Evolutionary conservation across 495 filamentous ascomycete species (phyloP), one percentile per base, ranked within the genome.

Genomic region (Glarea lozoyensis): DNA sequence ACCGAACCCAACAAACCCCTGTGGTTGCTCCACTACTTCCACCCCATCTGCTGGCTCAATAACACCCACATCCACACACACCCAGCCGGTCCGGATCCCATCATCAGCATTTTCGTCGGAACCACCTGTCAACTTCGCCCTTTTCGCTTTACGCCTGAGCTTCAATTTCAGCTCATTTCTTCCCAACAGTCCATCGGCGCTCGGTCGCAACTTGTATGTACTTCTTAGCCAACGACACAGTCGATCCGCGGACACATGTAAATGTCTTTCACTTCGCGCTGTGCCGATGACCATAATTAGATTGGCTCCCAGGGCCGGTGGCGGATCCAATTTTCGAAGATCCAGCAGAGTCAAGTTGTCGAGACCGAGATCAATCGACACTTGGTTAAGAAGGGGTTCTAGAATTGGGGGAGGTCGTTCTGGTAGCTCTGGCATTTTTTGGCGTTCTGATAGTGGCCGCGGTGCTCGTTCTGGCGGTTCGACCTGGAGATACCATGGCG

Each of bases 231-330:
- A 97, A 43, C 90, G 74, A 46, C 88, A 88, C 16, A 93, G 70
- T 20, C 86, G 78, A 56, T 94, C 89, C 3, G 92, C 88, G 2
- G 88, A 90, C 16, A 93, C 85, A 53, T 95, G 88, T 19, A 97
- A 64, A 66, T 98, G 93, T 43, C 87, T 89, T 52, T 95, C 86
- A 46, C 86, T 90, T 36, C 93, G 81, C 16, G 90, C 87, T 13
- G 87, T 93, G n/a, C 86, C 89, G 48, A 97, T 68, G 27, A 97
- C 59, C 92, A 97, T 97, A 22, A 98, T 70, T 27, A 94, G 72
- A 54, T 88, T 83, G 12, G 86, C 75, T 6, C 92, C 92, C 25
- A 97, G 69, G 0, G 88, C 87, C 1, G 92, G 78, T 0, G 92
- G 83, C 0, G 86, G 88, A 54, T 95, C 84, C 35, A 95, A 67